phyloP scores from a whole-genome alignment of 2,329 filamentous ascomycete species.

The Aspergillus fructus region DNA sequence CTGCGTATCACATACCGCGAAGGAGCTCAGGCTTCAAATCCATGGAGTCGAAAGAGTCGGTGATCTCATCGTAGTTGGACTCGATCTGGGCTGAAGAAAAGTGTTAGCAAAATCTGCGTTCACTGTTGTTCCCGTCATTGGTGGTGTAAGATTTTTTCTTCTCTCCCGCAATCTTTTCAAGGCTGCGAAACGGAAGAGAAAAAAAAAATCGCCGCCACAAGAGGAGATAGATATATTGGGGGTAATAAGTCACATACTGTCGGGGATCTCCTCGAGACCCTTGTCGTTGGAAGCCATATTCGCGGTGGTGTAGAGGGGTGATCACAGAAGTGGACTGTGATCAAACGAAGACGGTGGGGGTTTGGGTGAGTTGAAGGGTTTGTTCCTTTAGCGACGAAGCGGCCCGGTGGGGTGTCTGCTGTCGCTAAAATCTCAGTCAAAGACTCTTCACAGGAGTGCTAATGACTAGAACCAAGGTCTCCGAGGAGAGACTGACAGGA shows the following conservation, averaged over 20 bases:
- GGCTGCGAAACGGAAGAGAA: not conserved
- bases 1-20: constrained; percentile 64
- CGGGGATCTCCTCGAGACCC: constrained; percentile 96
- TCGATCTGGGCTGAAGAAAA: constrained; percentile 83
- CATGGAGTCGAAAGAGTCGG: constrained; percentile 99
- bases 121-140: not conserved
- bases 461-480: constrained; percentile 39
- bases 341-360: constrained; percentile 44
- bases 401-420: constrained; percentile 28
- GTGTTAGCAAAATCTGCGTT: constrained; percentile 16
- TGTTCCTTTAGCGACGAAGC: constrained; percentile 35
- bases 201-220: constrained; percentile 5
- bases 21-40: constrained; percentile 95
- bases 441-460: constrained; percentile 10
- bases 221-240: constrained; percentile 8
- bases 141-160: constrained; percentile 12
- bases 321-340: constrained; percentile 79
- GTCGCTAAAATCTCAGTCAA: constrained; percentile 23
- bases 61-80: constrained; percentile 99
- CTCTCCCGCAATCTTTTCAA: constrained; percentile 2
- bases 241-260: constrained; percentile 65
- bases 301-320: constrained; percentile 59
- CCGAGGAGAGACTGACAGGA: constrained; percentile 31
- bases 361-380: constrained; percentile 30
- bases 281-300: constrained; percentile 94